A percentile compares a stretch with the other conserved stretches of the same genome.
Evolutionary conservation across 345 rosid genomes (phyloP).

Genomic region (Acer negundo): DNA sequence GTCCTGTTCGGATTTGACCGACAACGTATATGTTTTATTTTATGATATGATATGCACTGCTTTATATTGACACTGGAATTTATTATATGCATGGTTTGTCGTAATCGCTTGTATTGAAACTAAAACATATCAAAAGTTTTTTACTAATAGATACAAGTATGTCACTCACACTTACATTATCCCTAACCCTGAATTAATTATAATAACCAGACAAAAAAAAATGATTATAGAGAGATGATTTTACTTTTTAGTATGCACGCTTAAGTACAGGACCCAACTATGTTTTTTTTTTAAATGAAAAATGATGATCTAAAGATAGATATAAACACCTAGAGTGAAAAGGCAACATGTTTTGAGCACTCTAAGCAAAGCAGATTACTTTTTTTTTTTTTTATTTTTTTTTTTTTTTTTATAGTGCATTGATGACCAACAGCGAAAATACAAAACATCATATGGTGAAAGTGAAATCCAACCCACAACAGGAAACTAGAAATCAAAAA

Average conservation of each 20-base stretch:
- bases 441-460: conserved; percentile 1
- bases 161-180: no score
- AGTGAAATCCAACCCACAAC: background rate
- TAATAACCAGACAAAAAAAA: no score
- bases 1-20: conserved; percentile 24
- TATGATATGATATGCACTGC: background rate
- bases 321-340: background rate
- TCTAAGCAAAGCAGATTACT: background rate
- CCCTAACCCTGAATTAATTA: no score
- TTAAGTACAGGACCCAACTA: no score
- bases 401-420: background rate
- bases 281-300: background rate
- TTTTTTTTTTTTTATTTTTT: no score
- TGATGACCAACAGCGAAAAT: background rate
- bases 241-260: no score
- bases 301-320: no score
- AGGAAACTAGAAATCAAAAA: background rate
- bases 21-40: background rate
- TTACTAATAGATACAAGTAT: no score
- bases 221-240: no score
- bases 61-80: background rate
- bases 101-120: background rate
- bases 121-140: no score
- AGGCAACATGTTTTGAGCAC: background rate
- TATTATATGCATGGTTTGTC: background rate